phyloP scores from a whole-genome alignment of 805 yeast genomes.

The Wickerhamiella alocasiicola region DNA sequence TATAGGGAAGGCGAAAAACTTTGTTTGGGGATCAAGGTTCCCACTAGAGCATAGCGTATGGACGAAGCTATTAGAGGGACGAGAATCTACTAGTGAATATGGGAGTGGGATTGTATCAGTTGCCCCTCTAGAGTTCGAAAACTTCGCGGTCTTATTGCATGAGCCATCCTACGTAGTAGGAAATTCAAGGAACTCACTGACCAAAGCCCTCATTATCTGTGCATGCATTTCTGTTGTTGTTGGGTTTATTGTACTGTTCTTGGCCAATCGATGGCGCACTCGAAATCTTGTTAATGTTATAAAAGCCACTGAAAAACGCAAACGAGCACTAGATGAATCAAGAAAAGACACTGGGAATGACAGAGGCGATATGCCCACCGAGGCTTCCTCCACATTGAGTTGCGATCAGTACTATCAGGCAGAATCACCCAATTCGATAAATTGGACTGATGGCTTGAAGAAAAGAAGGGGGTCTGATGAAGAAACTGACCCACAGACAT shows the following conservation, averaged over 20 bases:
- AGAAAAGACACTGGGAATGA: slow-evolving; percentile 2
- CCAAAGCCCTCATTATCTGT: background rate
- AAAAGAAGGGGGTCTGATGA: slow-evolving; percentile 20
- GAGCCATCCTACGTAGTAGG: background rate
- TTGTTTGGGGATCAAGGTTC: no score
- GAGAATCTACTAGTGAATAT: background rate
- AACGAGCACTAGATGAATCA: slow-evolving; percentile 13
- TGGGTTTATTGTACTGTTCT: slow-evolving; percentile 17
- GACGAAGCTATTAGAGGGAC: background rate
- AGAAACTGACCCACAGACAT: no score
- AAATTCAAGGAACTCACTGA: background rate
- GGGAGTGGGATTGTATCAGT: background rate
- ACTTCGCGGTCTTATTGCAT: background rate
- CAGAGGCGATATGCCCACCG: background rate
- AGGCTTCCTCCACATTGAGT: slow-evolving; percentile 2
- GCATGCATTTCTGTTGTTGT: slow-evolving; percentile 11
- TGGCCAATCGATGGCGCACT: slow-evolving; percentile 19
- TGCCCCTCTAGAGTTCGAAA: background rate
- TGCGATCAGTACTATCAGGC: background rate
- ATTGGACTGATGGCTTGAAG: slow-evolving; percentile 8
- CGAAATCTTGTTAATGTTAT: slow-evolving; percentile 20
- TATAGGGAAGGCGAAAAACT: no score
- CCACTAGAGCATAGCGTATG: slow-evolving; percentile 11
- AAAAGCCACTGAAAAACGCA: slow-evolving; percentile 21
- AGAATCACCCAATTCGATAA: background rate